Evolutionary conservation across 2,329 filamentous ascomycete genomes (phyloP).

Genomic region (Paraphoma chrysanthemicola): DNA sequence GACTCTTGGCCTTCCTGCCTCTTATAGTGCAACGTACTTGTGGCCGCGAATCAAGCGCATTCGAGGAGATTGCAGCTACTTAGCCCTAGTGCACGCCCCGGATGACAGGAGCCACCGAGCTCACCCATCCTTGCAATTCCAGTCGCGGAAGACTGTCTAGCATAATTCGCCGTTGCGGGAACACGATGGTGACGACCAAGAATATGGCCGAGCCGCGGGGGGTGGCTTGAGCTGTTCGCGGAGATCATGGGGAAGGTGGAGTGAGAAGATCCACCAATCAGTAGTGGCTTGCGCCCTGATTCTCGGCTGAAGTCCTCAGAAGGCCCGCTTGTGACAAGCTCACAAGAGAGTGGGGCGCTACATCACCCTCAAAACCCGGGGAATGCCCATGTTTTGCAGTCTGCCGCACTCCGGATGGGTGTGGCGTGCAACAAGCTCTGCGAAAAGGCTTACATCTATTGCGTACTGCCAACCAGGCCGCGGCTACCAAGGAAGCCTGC

Average conservation of each 20-base stretch:
- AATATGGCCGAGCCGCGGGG: background rate
- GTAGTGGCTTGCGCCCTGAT: background rate
- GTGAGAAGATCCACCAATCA: background rate
- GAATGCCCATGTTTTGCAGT: background rate
- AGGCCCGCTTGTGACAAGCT: no score
- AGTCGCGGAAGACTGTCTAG: background rate
- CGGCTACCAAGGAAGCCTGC: background rate
- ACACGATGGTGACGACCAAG: background rate
- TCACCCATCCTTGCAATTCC: background rate
- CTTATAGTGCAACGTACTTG: background rate
- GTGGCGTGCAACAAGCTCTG: background rate
- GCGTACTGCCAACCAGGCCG: background rate
- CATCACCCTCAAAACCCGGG: background rate
- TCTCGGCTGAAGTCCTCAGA: no score
- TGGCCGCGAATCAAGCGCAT: background rate
- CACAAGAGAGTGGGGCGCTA: no score
- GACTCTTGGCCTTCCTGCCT: constrained; percentile 3
- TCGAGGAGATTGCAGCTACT: background rate
- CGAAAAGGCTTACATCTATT: constrained; percentile 1
- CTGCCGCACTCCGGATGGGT: background rate
- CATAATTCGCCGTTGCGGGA: background rate
- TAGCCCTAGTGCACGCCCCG: background rate
- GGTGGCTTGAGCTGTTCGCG: background rate
- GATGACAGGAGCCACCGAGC: background rate
- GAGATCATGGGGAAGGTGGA: background rate